Percentiles rank a stretch among this genome's conserved stretches.
These are phyloP conservation scores for Flaveria linearis DNA, from an alignment of 129 eudicot species.

Conservation along the genomic window DNA sequence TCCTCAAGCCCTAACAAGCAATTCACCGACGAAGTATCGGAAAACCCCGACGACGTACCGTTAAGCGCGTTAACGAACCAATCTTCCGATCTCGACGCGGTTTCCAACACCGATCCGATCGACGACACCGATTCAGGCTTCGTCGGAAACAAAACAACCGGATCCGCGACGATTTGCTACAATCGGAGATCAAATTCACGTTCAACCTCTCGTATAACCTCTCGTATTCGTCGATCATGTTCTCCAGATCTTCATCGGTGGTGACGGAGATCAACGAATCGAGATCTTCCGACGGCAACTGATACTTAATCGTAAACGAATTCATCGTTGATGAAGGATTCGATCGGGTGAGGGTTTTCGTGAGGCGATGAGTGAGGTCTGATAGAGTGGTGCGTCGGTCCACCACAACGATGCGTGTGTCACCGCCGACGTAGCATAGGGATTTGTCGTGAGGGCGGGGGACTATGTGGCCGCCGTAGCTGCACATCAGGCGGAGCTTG, in stretches of 20 bases:
- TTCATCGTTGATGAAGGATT: slow-evolving; percentile 11
- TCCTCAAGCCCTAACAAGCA: slow-evolving; percentile 65
- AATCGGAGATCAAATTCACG: not conserved
- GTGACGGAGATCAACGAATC: slow-evolving; percentile 73
- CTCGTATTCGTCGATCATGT: slow-evolving; percentile 84
- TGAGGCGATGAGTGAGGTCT: slow-evolving; percentile 52
- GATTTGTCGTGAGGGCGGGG: slow-evolving; percentile 88
- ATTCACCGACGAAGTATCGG: slow-evolving; percentile 67
- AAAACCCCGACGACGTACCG: slow-evolving; percentile 52
- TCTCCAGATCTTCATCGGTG: slow-evolving; percentile 75
- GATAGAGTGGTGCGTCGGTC: slow-evolving; percentile 59
- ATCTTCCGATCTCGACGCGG: slow-evolving; percentile 45
- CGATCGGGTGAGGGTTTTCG: slow-evolving; percentile 46
- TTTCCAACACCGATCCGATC: slow-evolving; percentile 48
- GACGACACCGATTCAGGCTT: slow-evolving; percentile 32
- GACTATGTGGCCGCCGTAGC: slow-evolving; percentile 93
- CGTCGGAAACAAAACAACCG: slow-evolving; percentile 33
- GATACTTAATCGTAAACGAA: slow-evolving; percentile 61
- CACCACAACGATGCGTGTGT: slow-evolving; percentile 70
- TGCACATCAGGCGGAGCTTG: slow-evolving; percentile 82
- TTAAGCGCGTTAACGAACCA: slow-evolving; percentile 55
- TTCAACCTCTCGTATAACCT: slow-evolving; percentile 32
- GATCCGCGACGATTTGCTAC: slow-evolving; percentile 22
- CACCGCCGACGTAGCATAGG: slow-evolving; percentile 78
- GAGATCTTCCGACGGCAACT: slow-evolving; percentile 75